Percentiles rank a stretch among this genome's conserved stretches.
Evolutionary conservation across 768 basidiomycete genomes (phyloP).

Genomic region (Mycena polygramma): DNA sequence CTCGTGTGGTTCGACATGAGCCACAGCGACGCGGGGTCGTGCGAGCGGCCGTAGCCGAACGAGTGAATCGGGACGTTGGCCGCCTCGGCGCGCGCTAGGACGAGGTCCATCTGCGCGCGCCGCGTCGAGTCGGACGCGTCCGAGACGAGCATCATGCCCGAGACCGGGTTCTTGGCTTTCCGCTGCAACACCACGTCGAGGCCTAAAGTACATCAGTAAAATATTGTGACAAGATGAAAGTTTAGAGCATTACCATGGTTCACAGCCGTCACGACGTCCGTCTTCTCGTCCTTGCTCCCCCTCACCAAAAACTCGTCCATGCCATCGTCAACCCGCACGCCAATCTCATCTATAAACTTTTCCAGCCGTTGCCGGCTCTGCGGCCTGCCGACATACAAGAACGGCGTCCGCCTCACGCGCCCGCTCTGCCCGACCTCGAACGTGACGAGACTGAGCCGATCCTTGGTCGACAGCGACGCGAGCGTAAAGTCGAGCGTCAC

Average conservation of each 20-base stretch:
- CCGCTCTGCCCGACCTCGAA: constrained; percentile 92
- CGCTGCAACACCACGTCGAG: constrained; percentile 96
- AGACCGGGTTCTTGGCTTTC: constrained; percentile 89
- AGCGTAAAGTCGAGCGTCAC: constrained; percentile 90
- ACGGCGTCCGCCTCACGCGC: constrained; percentile 92
- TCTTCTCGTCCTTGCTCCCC: constrained; percentile 90
- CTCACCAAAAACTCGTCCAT: constrained; percentile 72
- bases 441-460: constrained; percentile 91
- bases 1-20: constrained; percentile 98
- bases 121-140: constrained; percentile 94
- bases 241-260: constrained; percentile 78
- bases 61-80: constrained; percentile 98
- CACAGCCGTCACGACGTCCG: constrained; percentile 98
- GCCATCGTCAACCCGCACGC: constrained; percentile 54
- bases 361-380: constrained; percentile 79
- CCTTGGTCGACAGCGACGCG: constrained; percentile 79
- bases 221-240: constrained; percentile 5
- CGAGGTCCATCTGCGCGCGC: constrained; percentile 97
- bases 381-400: constrained; percentile 78
- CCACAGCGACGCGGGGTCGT: constrained; percentile 98
- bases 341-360: constrained; percentile 84
- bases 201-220: constrained; percentile 56
- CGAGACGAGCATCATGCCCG: constrained; percentile 93
- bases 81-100: constrained; percentile 96
- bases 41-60: constrained; percentile 96